phyloP scores from a whole-genome alignment of 768 basidiomycete genomes.

The Phaeolepiota aurea region DNA sequence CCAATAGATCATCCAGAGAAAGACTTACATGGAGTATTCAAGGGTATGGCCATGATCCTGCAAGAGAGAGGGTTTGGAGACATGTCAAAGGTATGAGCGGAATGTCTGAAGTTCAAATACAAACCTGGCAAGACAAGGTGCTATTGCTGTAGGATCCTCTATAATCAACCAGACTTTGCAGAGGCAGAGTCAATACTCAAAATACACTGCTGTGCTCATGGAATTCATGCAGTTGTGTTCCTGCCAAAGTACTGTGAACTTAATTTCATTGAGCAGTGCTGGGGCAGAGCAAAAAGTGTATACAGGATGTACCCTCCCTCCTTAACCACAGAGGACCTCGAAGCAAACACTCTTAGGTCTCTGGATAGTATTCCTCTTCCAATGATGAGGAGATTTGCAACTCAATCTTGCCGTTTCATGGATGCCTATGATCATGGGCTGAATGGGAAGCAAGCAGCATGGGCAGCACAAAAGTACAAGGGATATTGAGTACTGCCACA shows the following conservation, averaged over 20 bases:
- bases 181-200: constrained; percentile 23
- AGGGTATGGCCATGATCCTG: constrained; percentile 25
- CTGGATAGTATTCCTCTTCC: background rate
- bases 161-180: constrained; percentile 32
- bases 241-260: constrained; percentile 1
- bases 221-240: constrained; percentile 7
- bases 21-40: constrained; percentile 19
- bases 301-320: background rate
- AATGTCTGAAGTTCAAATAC: constrained; percentile 23
- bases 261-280: constrained; percentile 5
- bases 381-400: constrained; percentile 5
- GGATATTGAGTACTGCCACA: constrained; percentile 6
- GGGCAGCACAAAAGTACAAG: constrained; percentile 6
- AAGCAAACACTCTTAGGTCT: background rate
- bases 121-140: constrained; percentile 9
- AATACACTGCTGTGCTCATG: constrained; percentile 10
- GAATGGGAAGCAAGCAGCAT: constrained; percentile 9
- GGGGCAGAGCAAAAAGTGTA: constrained; percentile 1
- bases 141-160: constrained; percentile 24
- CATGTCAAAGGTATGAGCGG: constrained; percentile 12
- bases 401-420: constrained; percentile 4
- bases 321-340: background rate
- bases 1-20: constrained; percentile 12
- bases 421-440: constrained; percentile 8
- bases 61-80: constrained; percentile 15